phyloP scores from a whole-genome alignment of 83 land plant genomes.

The Thuja plicata region DNA sequence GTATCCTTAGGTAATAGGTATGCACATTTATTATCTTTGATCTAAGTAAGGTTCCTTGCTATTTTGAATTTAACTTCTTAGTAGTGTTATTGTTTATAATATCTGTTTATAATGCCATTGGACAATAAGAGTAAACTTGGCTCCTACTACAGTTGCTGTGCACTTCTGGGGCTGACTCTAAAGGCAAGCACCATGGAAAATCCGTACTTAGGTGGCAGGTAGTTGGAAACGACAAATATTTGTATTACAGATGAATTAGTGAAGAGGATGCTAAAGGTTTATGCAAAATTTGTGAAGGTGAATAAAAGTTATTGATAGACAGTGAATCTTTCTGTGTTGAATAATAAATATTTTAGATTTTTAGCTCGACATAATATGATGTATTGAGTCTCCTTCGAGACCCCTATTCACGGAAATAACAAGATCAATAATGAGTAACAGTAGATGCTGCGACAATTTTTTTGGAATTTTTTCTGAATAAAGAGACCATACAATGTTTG shows the following conservation, averaged over 20 bases:
- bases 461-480: neutral
- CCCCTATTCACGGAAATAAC: too few species aligned
- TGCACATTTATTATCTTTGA: too few species aligned
- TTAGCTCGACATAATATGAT: too few species aligned
- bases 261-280: neutral
- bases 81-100: neutral
- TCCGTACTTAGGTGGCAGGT: too few species aligned
- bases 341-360: neutral
- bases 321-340: neutral
- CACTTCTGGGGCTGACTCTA: neutral
- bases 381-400: too few species aligned
- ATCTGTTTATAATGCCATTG: neutral
- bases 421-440: too few species aligned
- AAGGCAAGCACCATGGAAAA: neutral
- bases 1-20: neutral
- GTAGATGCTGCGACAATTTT: too few species aligned
- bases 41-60: neutral
- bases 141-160: neutral
- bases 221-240: too few species aligned
- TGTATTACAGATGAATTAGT: neutral
- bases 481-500: neutral
- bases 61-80: neutral
- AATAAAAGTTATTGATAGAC: neutral
- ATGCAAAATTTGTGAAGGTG: neutral
- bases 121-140: neutral